phyloP scores from a whole-genome alignment of 768 basidiomycete species.

The Phylloporus sp. region DNA sequence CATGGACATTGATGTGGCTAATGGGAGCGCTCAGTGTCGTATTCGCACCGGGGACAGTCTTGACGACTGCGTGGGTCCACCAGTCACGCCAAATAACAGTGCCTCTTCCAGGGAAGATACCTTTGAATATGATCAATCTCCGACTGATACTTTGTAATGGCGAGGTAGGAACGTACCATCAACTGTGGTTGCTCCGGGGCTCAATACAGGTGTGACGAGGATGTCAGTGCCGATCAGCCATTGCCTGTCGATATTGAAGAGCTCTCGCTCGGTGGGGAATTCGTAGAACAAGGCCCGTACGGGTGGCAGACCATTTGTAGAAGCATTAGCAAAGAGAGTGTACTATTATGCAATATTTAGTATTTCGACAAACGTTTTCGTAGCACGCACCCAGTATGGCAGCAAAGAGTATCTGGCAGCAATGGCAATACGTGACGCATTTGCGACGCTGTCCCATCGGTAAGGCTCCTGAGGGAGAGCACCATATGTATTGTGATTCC shows the following conservation, averaged over 20 bases:
- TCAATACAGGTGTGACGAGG: conserved; percentile 72
- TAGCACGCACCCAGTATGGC: conserved; percentile 68
- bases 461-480: conserved; percentile 79
- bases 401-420: conserved; percentile 65
- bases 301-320: conserved; percentile 61
- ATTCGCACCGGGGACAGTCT: conserved; percentile 38
- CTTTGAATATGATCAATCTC: conserved; percentile 32
- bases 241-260: conserved; percentile 61
- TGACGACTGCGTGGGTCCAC: conserved; percentile 60
- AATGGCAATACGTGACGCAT: conserved; percentile 72
- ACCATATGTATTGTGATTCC: conserved; percentile 69
- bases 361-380: neutral
- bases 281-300: conserved; percentile 75
- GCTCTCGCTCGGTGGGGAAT: conserved; percentile 65
- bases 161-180: conserved; percentile 40
- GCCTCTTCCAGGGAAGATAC: conserved; percentile 40
- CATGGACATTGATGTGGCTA: conserved; percentile 71
- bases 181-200: conserved; percentile 64
- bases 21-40: conserved; percentile 64
- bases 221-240: conserved; percentile 70
- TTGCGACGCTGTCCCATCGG: conserved; percentile 75
- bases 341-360: conserved; percentile 44
- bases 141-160: neutral
- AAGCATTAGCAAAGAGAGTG: conserved; percentile 68
- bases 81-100: conserved; percentile 65